Percentiles rank a stretch among this genome's conserved stretches.
Conservation (phyloP, 1,284 basidiomycete genomes). For the Trichosporon faecale region DNA sequence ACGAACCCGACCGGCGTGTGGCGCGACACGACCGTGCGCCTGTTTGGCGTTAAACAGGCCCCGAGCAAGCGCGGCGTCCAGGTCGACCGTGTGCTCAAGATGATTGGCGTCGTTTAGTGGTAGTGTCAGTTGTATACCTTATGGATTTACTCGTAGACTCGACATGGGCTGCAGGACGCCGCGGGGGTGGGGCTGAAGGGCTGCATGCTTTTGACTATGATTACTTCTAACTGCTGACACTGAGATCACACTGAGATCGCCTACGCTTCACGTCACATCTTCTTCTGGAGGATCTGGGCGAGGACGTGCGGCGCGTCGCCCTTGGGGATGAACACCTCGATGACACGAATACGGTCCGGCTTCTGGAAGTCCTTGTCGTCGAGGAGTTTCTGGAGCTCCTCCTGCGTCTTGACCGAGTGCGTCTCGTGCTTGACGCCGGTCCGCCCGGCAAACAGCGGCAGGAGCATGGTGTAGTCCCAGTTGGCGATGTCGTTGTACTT, state of each 20-base stretch:
- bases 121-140: neutral
- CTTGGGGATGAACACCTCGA: constrained; percentile 50
- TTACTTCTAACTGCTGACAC: neutral
- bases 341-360: constrained; percentile 46
- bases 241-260: neutral
- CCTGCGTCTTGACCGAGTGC: constrained; percentile 45
- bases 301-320: constrained; percentile 35
- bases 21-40: constrained; percentile 77
- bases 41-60: constrained; percentile 85
- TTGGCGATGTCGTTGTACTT: constrained; percentile 53
- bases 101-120: constrained; percentile 41
- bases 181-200: no score
- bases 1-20: constrained; percentile 71
- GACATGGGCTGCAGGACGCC: no score
- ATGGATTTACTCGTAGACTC: neutral
- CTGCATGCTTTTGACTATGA: neutral
- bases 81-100: constrained; percentile 47
- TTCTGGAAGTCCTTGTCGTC: constrained; percentile 44
- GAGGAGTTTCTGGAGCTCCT: constrained; percentile 59
- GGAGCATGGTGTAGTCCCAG: constrained; percentile 51
- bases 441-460: constrained; percentile 48
- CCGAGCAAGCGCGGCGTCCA: constrained; percentile 40
- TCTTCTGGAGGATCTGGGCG: constrained; percentile 10
- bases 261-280: neutral
- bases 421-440: constrained; percentile 30